Percentiles rank a stretch among this genome's conserved stretches.
phyloP scores from a whole-genome alignment of 1,284 basidiomycete genomes.

The Laetiporus sulphureus region DNA sequence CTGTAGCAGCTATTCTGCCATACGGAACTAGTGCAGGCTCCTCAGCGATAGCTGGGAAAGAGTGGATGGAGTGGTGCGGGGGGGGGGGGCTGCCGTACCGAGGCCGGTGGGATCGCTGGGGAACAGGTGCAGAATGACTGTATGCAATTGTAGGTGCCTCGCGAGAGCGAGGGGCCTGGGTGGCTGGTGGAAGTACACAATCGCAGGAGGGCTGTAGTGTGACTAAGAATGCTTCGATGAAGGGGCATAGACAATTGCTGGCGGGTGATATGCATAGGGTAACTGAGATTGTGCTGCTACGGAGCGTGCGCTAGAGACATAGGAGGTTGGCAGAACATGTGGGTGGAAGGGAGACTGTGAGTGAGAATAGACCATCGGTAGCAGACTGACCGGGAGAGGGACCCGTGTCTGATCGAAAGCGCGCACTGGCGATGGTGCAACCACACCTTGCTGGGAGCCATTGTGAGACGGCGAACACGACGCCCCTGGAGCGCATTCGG shows the following conservation, averaged over 20 bases:
- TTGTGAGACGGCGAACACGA: neutral
- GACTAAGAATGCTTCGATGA: conserved; percentile 23
- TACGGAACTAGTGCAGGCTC: conserved; percentile 2
- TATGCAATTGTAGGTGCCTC: conserved; percentile 24
- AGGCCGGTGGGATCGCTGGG: conserved; percentile 13
- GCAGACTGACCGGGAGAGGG: conserved; percentile 16
- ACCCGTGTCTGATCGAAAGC: conserved; percentile 16
- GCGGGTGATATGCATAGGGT: conserved; percentile 25
- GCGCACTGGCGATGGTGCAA: conserved; percentile 18
- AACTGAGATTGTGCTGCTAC: conserved; percentile 18
- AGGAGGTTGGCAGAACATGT: conserved; percentile 14
- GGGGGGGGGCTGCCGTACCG: conserved; percentile 11
- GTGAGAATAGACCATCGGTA: conserved; percentile 18
- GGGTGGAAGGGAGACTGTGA: conserved; percentile 19
- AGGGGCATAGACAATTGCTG: conserved; percentile 29
- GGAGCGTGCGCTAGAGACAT: conserved; percentile 16
- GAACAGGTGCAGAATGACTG: conserved; percentile 24
- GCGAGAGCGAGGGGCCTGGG: conserved; percentile 12
- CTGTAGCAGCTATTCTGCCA: conserved; percentile 11
- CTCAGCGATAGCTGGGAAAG: conserved; percentile 4
- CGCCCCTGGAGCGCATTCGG: neutral
- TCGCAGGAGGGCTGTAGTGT: conserved; percentile 26
- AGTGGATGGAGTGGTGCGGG: no score
- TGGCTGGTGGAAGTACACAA: conserved; percentile 23
- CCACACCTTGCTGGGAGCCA: conserved; percentile 7